Percentiles rank a stretch among this genome's conserved stretches.
These are phyloP conservation scores for Setomelanomma holmii DNA, from an alignment of 2,329 filamentous ascomycete species.

Conservation along the genomic window DNA sequence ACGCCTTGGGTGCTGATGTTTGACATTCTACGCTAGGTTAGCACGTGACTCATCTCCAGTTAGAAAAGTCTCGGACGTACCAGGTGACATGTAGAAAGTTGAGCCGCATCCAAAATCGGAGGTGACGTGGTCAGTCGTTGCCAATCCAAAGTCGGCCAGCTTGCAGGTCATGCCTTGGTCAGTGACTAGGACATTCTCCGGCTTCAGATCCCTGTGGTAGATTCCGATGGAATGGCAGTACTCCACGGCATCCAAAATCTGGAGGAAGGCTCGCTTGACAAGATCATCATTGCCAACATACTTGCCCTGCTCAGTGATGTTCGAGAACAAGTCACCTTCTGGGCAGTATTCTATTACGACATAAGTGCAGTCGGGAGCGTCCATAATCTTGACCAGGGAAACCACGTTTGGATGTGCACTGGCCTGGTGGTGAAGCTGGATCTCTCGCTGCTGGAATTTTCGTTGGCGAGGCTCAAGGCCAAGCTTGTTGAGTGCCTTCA, in stretches of 20 bases:
- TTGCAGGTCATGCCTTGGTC: conserved; percentile 90
- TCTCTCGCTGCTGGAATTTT: conserved; percentile 91
- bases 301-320: conserved; percentile 93
- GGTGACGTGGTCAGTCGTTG: conserved; percentile 81
- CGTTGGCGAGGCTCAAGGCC: conserved; percentile 88
- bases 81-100: conserved; percentile 99
- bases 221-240: conserved; percentile 93
- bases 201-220: conserved; percentile 97
- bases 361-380: conserved; percentile 89
- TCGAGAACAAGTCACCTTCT: conserved; percentile 94
- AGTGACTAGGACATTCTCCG: conserved; percentile 94
- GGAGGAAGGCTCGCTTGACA: conserved; percentile 86
- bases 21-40: conserved; percentile 76
- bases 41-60: conserved; percentile 20
- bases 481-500: conserved; percentile 95
- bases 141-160: conserved; percentile 95
- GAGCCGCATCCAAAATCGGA: conserved; percentile 98
- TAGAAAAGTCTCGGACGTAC: conserved; percentile 63
- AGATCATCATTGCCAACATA: conserved; percentile 92
- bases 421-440: conserved; percentile 86
- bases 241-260: conserved; percentile 95
- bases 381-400: conserved; percentile 91
- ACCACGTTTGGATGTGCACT: conserved; percentile 93
- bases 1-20: conserved; percentile 72
- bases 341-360: conserved; percentile 97